These are phyloP conservation scores for Sporothrix inflata DNA, from an alignment of 2,329 filamentous ascomycete species.

Conservation along the genomic window DNA sequence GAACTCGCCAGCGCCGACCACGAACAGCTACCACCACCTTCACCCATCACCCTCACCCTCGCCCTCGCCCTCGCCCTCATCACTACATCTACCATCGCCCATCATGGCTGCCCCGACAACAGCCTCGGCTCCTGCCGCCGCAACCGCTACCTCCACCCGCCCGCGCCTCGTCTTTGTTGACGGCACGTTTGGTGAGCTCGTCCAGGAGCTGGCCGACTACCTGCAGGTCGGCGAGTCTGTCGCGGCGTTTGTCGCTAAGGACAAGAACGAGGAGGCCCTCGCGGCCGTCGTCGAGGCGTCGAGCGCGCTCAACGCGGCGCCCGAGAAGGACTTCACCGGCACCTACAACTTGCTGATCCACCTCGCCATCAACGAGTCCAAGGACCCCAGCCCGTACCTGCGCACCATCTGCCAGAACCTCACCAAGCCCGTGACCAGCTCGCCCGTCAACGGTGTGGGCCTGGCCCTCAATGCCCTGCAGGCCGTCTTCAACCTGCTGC, in stretches of 20 bases:
- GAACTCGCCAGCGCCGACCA: not conserved
- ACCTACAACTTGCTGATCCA: conserved; percentile 97
- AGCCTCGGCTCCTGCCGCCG: conserved; percentile 22
- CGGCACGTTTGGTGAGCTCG: conserved; percentile 89
- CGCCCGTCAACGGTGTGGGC: conserved; percentile 79
- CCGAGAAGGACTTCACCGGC: conserved; percentile 95
- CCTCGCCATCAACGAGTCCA: conserved; percentile 78
- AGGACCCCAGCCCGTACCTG: conserved; percentile 83
- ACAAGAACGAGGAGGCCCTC: conserved; percentile 83
- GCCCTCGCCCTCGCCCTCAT: not conserved
- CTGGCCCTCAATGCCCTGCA: conserved; percentile 89
- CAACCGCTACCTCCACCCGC: conserved; percentile 38
- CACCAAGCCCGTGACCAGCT: conserved; percentile 81
- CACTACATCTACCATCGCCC: not conserved
- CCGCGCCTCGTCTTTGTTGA: conserved; percentile 76
- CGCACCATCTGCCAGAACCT: conserved; percentile 88
- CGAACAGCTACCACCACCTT: not conserved
- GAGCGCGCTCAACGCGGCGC: conserved; percentile 75
- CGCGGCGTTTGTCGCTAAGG: conserved; percentile 71
- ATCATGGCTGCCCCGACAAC: conserved; percentile 29
- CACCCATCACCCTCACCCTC: not conserved
- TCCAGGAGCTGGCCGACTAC: conserved; percentile 92
- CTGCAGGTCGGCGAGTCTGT: conserved; percentile 82
- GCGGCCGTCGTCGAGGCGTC: conserved; percentile 87
- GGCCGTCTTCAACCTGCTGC: conserved; percentile 94